These are phyloP conservation scores for Cordyceps sp. DNA, from an alignment of 2,329 filamentous ascomycete species.

Conservation along the genomic window DNA sequence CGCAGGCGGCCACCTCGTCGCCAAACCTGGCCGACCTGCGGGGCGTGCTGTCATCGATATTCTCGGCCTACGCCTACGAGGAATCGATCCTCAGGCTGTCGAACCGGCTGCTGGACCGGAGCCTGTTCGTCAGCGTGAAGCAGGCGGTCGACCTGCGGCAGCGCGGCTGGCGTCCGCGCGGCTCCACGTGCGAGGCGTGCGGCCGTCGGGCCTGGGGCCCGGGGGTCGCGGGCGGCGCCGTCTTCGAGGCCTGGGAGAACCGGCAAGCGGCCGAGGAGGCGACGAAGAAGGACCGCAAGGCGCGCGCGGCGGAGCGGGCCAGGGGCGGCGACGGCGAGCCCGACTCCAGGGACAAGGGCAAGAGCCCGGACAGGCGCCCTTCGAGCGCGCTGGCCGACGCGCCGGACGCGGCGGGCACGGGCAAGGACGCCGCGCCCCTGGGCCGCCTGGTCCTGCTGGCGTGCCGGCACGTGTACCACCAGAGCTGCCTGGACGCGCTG, in stretches of 20 bases:
- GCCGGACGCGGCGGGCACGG: constrained; percentile 9
- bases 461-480: constrained; percentile 56
- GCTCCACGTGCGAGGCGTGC: constrained; percentile 79
- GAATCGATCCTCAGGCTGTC: constrained; percentile 75
- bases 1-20: constrained; percentile 62
- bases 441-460: constrained; percentile 52
- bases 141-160: constrained; percentile 60
- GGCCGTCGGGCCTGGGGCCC: constrained; percentile 76
- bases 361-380: constrained; percentile 20
- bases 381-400: constrained; percentile 20
- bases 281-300: constrained; percentile 26
- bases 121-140: constrained; percentile 70
- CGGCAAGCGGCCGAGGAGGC: constrained; percentile 30
- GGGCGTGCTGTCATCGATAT: constrained; percentile 72
- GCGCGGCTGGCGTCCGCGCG: constrained; percentile 74
- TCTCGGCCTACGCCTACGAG: constrained; percentile 90
- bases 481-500: constrained; percentile 49
- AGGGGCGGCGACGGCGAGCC: constrained; percentile 17
- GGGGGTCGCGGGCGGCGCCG: constrained; percentile 50
- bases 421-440: constrained; percentile 32
- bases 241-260: constrained; percentile 73
- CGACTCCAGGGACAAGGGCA: constrained; percentile 26
- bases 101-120: constrained; percentile 73
- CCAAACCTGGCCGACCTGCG: constrained; percentile 79
- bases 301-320: constrained; percentile 16